Evolutionary conservation across 2,329 filamentous ascomycete species (phyloP).

Genomic region (Davidsoniella virescens): DNA sequence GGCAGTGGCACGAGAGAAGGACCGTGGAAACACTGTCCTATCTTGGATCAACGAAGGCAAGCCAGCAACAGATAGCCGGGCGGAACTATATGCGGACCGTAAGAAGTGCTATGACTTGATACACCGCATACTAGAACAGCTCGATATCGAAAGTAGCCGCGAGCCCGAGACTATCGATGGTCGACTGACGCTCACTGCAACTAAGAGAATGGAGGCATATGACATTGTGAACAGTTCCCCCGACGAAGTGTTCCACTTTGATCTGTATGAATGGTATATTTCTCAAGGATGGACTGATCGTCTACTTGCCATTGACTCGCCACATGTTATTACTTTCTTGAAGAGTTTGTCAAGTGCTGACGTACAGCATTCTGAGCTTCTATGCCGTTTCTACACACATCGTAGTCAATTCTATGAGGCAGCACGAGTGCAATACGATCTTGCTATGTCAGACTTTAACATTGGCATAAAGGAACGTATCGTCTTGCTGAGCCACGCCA

Average conservation of each 20-base stretch:
- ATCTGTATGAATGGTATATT: conserved; percentile 97
- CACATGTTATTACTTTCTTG: conserved; percentile 75
- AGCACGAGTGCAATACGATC: conserved; percentile 66
- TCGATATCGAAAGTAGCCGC: conserved; percentile 53
- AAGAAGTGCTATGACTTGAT: conserved; percentile 76
- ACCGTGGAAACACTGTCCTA: conserved; percentile 72
- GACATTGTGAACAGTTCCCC: conserved; percentile 72
- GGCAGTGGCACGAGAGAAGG: conserved; percentile 65
- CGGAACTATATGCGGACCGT: conserved; percentile 50
- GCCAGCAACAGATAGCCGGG: conserved; percentile 53
- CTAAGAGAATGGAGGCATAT: conserved; percentile 76
- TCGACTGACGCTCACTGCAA: conserved; percentile 56
- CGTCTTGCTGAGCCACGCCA: conserved; percentile 75
- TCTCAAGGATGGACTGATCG: conserved; percentile 69
- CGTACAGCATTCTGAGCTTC: conserved; percentile 66
- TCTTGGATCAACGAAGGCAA: conserved; percentile 77
- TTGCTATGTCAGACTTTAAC: conserved; percentile 68
- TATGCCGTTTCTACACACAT: conserved; percentile 86
- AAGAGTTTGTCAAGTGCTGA: conserved; percentile 57
- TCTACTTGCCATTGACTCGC: conserved; percentile 68
- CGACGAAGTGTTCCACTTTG: conserved; percentile 89
- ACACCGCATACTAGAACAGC: conserved; percentile 59
- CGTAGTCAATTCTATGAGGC: conserved; percentile 72
- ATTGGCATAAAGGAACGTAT: conserved; percentile 75
- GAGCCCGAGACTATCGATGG: conserved; percentile 66